A percentile compares a stretch with the other conserved stretches of the same genome.
phyloP scores from a whole-genome alignment of 345 rosid genomes.

The Citrus maxima region DNA sequence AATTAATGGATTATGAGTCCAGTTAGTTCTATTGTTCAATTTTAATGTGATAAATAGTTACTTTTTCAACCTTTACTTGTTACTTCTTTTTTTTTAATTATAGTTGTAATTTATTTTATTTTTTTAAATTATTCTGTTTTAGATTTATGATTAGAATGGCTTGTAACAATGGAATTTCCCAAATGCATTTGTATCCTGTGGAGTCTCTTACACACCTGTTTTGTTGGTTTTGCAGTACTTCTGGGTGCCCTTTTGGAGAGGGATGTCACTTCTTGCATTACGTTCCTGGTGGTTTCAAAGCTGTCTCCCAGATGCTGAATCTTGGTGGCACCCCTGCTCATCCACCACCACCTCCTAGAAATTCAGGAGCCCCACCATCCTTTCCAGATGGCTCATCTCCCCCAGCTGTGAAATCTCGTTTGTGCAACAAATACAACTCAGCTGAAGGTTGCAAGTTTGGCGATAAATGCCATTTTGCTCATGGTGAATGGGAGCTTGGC shows the following conservation, averaged over 20 bases:
- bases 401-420: slow-evolving; percentile 50
- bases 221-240: slow-evolving; percentile 58
- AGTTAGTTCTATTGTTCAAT: not conserved
- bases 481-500: slow-evolving; percentile 85
- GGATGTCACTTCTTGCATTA: slow-evolving; percentile 94
- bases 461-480: slow-evolving; percentile 78
- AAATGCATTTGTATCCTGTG: not conserved
- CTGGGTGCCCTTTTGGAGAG: slow-evolving; percentile 98
- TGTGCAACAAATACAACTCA: slow-evolving; percentile 66
- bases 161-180: not conserved
- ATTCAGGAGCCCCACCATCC: slow-evolving; percentile 45
- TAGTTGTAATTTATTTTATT: not conserved
- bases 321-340: slow-evolving; percentile 43
- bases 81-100: not conserved
- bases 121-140: too few relatives aligned
- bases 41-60: not conserved
- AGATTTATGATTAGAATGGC: not conserved
- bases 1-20: not conserved
- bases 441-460: slow-evolving; percentile 90
- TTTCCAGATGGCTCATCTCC: slow-evolving; percentile 60
- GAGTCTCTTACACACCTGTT: slow-evolving; percentile 13
- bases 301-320: slow-evolving; percentile 73
- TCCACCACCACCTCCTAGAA: slow-evolving; percentile 57
- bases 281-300: slow-evolving; percentile 95
- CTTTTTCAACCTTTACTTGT: not conserved